phyloP scores from a whole-genome alignment of 805 yeast genomes.

The Zygoascus bituminiphila region DNA sequence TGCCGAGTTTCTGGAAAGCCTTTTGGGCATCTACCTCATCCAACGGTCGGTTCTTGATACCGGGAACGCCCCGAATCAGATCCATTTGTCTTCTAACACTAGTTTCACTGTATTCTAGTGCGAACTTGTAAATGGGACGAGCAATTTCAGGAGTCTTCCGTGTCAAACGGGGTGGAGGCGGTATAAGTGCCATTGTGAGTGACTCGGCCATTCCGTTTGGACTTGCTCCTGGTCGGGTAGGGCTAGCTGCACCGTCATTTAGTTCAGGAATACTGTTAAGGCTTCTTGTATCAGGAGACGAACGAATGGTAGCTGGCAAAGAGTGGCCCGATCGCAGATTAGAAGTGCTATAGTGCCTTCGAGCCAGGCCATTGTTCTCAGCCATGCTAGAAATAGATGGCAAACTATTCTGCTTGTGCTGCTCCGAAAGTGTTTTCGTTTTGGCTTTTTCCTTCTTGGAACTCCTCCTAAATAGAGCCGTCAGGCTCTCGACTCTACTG shows the following conservation, averaged over 20 bases:
- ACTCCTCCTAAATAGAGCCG: neutral
- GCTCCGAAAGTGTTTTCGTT: neutral
- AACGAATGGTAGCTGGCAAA: neutral
- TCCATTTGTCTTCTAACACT: constrained; percentile 13
- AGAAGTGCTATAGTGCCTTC: neutral
- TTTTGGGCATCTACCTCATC: neutral
- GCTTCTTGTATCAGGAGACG: neutral
- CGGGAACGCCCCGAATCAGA: constrained; percentile 4
- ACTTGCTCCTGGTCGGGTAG: neutral
- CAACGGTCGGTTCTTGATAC: neutral
- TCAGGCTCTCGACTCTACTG: neutral
- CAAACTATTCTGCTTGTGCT: neutral
- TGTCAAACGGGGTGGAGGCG: constrained; percentile 25
- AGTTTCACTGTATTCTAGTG: constrained; percentile 17
- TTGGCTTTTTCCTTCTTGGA: neutral
- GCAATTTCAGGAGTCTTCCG: constrained; percentile 25
- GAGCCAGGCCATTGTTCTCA: neutral
- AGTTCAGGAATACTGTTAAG: neutral
- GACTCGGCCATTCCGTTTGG: constrained; percentile 1
- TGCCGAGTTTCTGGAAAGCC: neutral
- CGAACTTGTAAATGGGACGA: constrained; percentile 25
- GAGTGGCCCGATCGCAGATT: neutral
- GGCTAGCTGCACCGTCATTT: neutral
- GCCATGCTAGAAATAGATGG: neutral
- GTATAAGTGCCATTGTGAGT: constrained; percentile 18